Evolutionary conservation across 2,329 filamentous ascomycete genomes (phyloP).

Genomic region (Pseudogymnoascus sp.): DNA sequence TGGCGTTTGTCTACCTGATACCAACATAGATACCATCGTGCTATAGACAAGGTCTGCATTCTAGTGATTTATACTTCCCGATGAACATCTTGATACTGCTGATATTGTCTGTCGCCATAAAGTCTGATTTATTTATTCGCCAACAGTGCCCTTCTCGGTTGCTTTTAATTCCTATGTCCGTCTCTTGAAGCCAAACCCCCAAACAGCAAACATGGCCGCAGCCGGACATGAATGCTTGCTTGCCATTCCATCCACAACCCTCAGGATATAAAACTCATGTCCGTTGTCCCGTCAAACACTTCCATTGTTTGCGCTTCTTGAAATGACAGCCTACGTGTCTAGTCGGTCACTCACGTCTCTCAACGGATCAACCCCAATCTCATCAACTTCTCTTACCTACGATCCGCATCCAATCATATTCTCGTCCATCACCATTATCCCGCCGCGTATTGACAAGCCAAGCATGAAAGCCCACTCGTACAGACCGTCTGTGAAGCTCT

Average conservation of each 20-base stretch:
- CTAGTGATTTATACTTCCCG: not conserved
- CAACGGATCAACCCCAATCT: not conserved
- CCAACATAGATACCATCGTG: not conserved
- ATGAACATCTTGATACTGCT: not conserved
- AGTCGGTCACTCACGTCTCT: not conserved
- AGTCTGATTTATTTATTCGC: not conserved
- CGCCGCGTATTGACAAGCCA: not conserved
- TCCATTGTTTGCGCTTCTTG: not conserved
- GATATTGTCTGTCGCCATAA: not conserved
- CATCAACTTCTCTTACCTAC: not conserved
- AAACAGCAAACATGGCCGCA: not conserved
- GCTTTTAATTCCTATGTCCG: not conserved
- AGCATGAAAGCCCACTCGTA: not conserved
- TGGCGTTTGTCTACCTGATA: conserved; percentile 1
- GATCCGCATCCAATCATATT: not conserved
- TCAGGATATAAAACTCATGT: not conserved
- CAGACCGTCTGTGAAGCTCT: conserved; percentile 2
- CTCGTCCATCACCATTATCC: not conserved
- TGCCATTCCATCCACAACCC: not conserved
- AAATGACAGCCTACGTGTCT: not conserved
- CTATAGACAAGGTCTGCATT: not conserved
- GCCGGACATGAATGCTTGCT: not conserved
- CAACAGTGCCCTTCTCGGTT: not conserved
- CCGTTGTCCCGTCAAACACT: not conserved
- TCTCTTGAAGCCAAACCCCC: not conserved